Evolutionary conservation across 2,329 filamentous ascomycete species (phyloP).

Genomic region (Aspergillus pseudotamarii): DNA sequence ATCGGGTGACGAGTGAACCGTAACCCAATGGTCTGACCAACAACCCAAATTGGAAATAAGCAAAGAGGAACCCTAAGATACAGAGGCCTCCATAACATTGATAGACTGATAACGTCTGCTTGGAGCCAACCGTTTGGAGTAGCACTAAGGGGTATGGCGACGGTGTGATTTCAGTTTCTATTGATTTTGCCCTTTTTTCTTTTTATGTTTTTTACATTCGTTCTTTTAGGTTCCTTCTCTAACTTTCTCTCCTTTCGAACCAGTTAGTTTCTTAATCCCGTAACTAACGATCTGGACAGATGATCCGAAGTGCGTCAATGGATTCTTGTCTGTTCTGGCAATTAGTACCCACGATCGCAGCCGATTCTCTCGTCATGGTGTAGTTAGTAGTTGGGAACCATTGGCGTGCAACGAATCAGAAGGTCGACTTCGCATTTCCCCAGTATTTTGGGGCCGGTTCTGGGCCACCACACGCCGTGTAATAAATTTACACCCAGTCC

Average conservation of each 20-base stretch:
- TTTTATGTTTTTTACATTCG: neutral
- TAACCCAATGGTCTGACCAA: slow-evolving; percentile 3
- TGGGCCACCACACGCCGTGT: slow-evolving; percentile 16
- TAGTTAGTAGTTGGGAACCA: slow-evolving; percentile 2
- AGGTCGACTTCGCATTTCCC: neutral
- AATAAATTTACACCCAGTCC: slow-evolving; percentile 13
- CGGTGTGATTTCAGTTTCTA: neutral
- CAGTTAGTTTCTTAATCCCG: slow-evolving; percentile 6
- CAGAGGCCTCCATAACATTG: neutral
- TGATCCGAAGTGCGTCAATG: neutral
- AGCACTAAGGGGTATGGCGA: neutral
- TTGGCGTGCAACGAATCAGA: slow-evolving; percentile 3
- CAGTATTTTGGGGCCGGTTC: slow-evolving; percentile 5
- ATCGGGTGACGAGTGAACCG: neutral
- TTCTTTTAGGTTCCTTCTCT: slow-evolving; percentile 13
- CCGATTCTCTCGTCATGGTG: neutral
- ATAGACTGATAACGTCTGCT: slow-evolving; percentile 5
- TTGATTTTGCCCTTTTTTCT: neutral
- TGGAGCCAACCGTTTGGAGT: neutral
- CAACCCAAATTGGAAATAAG: neutral
- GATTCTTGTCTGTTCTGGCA: neutral
- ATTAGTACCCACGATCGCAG: neutral
- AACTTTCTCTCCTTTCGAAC: slow-evolving; percentile 9
- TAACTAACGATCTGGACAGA: neutral
- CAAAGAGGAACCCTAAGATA: neutral